A percentile compares a stretch with the other conserved stretches of the same genome.
Evolutionary conservation across 2,329 filamentous ascomycete species (phyloP).

Genomic region (Catunica adiposa): DNA sequence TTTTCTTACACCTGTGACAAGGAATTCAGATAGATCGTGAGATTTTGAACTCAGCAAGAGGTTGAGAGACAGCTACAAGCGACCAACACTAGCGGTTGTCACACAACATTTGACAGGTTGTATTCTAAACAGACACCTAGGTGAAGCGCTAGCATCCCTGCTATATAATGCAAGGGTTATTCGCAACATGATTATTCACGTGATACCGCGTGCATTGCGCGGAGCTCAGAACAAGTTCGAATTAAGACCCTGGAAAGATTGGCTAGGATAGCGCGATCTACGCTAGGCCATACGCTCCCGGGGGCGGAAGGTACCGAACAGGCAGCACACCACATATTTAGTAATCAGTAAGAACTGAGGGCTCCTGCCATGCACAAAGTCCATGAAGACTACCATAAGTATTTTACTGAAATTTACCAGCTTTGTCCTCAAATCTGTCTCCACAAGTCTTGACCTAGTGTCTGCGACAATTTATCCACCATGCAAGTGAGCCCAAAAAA

Average conservation of each 20-base stretch:
- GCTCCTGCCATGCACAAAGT: not conserved
- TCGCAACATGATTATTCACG: not conserved
- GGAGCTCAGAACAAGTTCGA: not conserved
- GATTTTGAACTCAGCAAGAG: not conserved
- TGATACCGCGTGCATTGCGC: not conserved
- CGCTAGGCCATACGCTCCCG: not conserved
- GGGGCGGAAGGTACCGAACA: not conserved
- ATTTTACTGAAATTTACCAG: no score
- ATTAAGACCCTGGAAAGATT: not conserved
- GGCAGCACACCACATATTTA: not conserved
- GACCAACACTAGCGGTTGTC: not conserved
- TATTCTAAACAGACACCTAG: not conserved
- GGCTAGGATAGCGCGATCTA: not conserved
- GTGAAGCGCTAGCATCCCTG: not conserved
- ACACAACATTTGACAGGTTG: not conserved
- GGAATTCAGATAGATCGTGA: no score
- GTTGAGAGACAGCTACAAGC: not conserved
- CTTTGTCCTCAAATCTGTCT: no score
- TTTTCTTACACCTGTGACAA: no score
- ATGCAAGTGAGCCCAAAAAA: constrained; percentile 6
- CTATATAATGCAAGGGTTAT: not conserved
- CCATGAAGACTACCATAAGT: not conserved
- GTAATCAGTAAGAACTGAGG: not conserved
- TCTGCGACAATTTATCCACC: not conserved
- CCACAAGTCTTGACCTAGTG: no score